Conservation (phyloP, 495 filamentous ascomycete genomes). For the Durotheca rogersii region DNA sequence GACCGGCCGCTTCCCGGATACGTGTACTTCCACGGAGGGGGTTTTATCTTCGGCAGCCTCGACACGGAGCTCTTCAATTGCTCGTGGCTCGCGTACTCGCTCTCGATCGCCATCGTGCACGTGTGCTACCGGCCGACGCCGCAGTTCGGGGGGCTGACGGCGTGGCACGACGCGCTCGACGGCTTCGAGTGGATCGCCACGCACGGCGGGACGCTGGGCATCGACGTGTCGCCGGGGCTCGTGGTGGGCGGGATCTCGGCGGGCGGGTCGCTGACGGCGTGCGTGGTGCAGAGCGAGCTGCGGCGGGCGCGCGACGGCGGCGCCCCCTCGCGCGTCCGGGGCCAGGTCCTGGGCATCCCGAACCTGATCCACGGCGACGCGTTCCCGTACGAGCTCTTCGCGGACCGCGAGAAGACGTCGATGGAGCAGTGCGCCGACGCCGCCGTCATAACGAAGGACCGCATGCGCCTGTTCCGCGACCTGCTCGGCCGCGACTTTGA, state of each 20-base stretch:
- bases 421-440: slow-evolving; percentile 44
- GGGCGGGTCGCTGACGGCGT: slow-evolving; percentile 48
- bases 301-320: slow-evolving; percentile 28
- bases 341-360: slow-evolving; percentile 50
- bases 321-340: slow-evolving; percentile 36
- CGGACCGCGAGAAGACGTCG: slow-evolving; percentile 40
- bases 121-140: slow-evolving; percentile 53
- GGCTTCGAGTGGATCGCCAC: slow-evolving; percentile 49
- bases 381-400: slow-evolving; percentile 42
- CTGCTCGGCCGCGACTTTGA: slow-evolving; percentile 34
- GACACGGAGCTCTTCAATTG: slow-evolving; percentile 51
- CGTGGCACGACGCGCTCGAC: slow-evolving; percentile 51
- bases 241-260: slow-evolving; percentile 52
- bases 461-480: slow-evolving; percentile 38
- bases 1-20: slow-evolving; percentile 43
- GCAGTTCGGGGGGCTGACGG: slow-evolving; percentile 43
- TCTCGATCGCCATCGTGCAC: slow-evolving; percentile 43
- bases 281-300: slow-evolving; percentile 40
- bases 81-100: slow-evolving; percentile 37
- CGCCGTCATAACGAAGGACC: slow-evolving; percentile 37
- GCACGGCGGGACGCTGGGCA: slow-evolving; percentile 37
- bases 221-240: slow-evolving; percentile 37
- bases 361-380: slow-evolving; percentile 36
- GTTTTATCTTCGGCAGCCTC: slow-evolving; percentile 49
- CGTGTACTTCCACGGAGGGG: slow-evolving; percentile 54